A percentile compares a stretch with the other conserved stretches of the same genome.
phyloP scores from a whole-genome alignment of 2,329 filamentous ascomycete species.

The Pseudopithomyces maydicus region DNA sequence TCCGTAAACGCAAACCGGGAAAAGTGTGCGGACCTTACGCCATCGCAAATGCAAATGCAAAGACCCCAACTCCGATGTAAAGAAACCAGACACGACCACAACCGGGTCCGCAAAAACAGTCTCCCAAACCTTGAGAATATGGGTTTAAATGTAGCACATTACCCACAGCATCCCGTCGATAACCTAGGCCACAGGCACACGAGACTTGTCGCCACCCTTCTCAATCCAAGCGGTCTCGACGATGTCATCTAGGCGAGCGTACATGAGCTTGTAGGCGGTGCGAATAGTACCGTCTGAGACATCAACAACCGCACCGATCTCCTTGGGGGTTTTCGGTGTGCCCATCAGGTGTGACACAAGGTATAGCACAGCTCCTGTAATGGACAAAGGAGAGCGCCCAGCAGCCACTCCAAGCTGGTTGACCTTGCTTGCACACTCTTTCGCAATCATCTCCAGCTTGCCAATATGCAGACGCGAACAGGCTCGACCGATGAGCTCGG shows the following conservation, averaged over 20 bases:
- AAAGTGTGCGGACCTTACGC: not conserved
- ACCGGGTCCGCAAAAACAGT: not conserved
- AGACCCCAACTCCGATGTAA: not conserved
- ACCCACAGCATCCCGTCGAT: not conserved
- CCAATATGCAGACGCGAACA: conserved; percentile 81
- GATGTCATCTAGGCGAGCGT: conserved; percentile 72
- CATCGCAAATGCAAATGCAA: conserved; percentile 11
- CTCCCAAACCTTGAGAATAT: not conserved
- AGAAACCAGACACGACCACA: not conserved
- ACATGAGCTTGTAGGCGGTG: conserved; percentile 90
- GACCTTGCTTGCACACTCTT: conserved; percentile 77
- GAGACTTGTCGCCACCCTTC: conserved; percentile 72
- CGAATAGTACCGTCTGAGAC: conserved; percentile 98
- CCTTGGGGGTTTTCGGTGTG: conserved; percentile 77
- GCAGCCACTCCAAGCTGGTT: conserved; percentile 79
- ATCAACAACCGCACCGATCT: conserved; percentile 81
- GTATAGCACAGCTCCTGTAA: conserved; percentile 95
- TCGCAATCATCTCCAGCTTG: conserved; percentile 79
- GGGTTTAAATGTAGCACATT: not conserved
- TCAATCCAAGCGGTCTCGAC: conserved; percentile 77
- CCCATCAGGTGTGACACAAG: conserved; percentile 90
- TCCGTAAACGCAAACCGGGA: too few relatives aligned
- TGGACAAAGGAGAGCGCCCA: conserved; percentile 90
- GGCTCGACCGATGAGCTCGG: conserved; percentile 86
- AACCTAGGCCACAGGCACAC: conserved; percentile 65